These are phyloP conservation scores for Epichloe typhina DNA, from an alignment of 2,329 filamentous ascomycete species.

Conservation along the genomic window DNA sequence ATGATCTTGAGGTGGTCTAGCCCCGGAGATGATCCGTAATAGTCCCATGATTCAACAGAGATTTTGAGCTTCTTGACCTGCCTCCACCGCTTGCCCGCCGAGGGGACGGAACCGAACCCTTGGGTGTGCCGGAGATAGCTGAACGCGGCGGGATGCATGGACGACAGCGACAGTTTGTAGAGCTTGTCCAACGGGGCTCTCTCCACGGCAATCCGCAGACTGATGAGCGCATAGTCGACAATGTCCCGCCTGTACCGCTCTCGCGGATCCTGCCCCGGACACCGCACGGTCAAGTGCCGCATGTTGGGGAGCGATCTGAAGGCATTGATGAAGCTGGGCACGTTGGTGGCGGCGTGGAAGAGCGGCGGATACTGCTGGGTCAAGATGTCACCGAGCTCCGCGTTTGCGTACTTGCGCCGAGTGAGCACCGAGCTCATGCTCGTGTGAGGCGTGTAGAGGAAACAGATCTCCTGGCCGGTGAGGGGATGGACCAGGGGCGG, in stretches of 20 bases:
- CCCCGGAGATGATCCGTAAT: constrained; percentile 43
- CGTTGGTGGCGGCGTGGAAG: constrained; percentile 81
- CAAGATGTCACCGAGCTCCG: constrained; percentile 66
- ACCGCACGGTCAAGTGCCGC: constrained; percentile 61
- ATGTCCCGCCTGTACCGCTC: constrained; percentile 63
- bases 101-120: constrained; percentile 62
- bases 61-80: constrained; percentile 66
- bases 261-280: constrained; percentile 55
- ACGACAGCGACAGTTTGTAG: constrained; percentile 55
- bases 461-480: constrained; percentile 65
- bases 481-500: constrained; percentile 70
- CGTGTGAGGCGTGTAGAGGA: constrained; percentile 68
- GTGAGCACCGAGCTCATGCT: constrained; percentile 47
- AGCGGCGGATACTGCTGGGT: constrained; percentile 79
- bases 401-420: constrained; percentile 66
- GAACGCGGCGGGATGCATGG: constrained; percentile 63
- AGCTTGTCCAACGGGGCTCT: constrained; percentile 53
- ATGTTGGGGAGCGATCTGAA: constrained; percentile 57
- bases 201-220: constrained; percentile 71
- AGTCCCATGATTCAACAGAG: constrained; percentile 58
- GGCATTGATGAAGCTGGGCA: constrained; percentile 68
- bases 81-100: constrained; percentile 58
- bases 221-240: constrained; percentile 83
- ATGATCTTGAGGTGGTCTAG: constrained; percentile 65
- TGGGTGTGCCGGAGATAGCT: constrained; percentile 63